phyloP scores from a whole-genome alignment of 352 stramenopile genomes.

The Globisporangium paddicum region DNA sequence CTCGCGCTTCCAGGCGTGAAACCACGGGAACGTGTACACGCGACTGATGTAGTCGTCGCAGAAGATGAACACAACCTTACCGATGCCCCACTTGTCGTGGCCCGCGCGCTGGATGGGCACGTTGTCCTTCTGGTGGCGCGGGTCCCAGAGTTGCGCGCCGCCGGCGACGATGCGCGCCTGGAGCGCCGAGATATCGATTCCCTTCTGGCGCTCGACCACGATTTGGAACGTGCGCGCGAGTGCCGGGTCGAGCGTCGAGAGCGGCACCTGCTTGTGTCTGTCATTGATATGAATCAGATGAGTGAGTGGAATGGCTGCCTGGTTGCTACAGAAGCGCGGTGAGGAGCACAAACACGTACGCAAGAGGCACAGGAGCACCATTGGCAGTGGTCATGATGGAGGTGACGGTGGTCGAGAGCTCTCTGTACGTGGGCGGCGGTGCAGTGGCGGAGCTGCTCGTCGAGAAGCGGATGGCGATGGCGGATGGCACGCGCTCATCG shows the following conservation, averaged over 20 bases:
- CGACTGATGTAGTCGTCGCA: conserved; percentile 97
- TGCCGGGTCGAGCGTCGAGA: conserved; percentile 44
- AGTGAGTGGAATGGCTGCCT: background rate
- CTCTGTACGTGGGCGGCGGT: no score
- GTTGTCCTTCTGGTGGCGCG: conserved; percentile 72
- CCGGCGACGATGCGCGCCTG: conserved; percentile 49
- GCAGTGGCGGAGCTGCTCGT: background rate
- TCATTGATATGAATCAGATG: background rate
- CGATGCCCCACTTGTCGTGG: conserved; percentile 98
- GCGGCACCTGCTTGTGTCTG: conserved; percentile 72
- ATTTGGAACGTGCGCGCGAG: conserved; percentile 37
- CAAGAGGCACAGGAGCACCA: conserved; percentile 4
- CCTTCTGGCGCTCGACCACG: conserved; percentile 51
- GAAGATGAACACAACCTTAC: conserved; percentile 98
- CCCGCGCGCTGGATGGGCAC: conserved; percentile 91
- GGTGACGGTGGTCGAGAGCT: background rate
- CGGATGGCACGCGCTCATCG: no score
- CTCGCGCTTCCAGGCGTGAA: conserved; percentile 74
- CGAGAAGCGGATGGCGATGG: background rate
- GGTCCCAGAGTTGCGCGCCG: conserved; percentile 60
- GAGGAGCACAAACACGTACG: conserved; percentile 3
- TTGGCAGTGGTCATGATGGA: conserved; percentile 4
- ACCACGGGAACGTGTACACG: conserved; percentile 96
- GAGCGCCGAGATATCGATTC: conserved; percentile 59
- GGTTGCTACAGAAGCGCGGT: background rate